Conservation (phyloP, 108 stramenopile genomes). For the Conticribra guillardii region DNA sequence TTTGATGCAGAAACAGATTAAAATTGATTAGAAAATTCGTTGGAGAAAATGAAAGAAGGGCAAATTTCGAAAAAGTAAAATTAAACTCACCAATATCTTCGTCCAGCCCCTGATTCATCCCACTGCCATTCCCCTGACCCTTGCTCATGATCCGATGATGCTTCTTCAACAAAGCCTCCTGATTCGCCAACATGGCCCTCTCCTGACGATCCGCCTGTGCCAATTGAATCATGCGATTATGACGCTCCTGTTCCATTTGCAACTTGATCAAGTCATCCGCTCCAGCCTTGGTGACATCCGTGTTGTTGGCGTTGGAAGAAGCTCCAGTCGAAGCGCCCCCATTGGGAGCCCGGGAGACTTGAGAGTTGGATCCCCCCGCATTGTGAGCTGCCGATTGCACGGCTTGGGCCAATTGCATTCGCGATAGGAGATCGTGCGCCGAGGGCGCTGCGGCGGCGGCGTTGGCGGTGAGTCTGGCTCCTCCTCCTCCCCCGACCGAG, state of each 20-base stretch:
- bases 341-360: no score
- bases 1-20: no score
- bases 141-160: not conserved
- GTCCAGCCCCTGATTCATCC: not conserved
- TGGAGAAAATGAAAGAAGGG: no score
- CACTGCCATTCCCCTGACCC: not conserved
- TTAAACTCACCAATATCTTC: no score
- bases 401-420: slow-evolving; percentile 30
- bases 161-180: slow-evolving; percentile 25
- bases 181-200: slow-evolving; percentile 16
- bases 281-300: not conserved
- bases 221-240: slow-evolving; percentile 18
- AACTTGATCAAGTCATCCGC: slow-evolving; percentile 26
- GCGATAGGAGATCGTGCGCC: slow-evolving; percentile 21
- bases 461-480: no score
- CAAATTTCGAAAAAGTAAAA: no score
- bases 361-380: no score
- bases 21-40: no score
- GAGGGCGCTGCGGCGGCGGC: slow-evolving; percentile 2
- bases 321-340: slow-evolving; percentile 8
- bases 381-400: no score
- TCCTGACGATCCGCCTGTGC: slow-evolving; percentile 10
- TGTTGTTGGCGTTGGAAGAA: not conserved
- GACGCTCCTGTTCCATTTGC: slow-evolving; percentile 23
- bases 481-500: slow-evolving; percentile 8